Percentiles rank a stretch among this genome's conserved stretches.
These are phyloP conservation scores for Vitis rupestris DNA, from an alignment of 164 flowering plant species.

Conservation along the genomic window DNA sequence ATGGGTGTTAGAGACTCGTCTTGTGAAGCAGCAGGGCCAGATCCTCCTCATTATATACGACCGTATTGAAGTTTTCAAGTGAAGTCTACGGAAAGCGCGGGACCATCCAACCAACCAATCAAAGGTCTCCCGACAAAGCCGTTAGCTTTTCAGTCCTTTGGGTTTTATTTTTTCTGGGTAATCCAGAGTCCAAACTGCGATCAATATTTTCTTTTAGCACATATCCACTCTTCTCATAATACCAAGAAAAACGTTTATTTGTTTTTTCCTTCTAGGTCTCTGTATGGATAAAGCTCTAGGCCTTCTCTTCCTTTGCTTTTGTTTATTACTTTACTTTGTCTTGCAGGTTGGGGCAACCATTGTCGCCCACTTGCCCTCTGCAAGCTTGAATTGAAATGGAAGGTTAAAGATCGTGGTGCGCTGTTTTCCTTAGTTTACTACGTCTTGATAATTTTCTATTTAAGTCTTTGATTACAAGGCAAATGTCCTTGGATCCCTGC, in stretches of 20 bases:
- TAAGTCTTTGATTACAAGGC: conserved; percentile 16
- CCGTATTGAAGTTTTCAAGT: conserved; percentile 23
- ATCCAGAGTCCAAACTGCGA: conserved; percentile 1
- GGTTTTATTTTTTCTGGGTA: conserved; percentile 13
- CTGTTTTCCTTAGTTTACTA: conserved; percentile 1
- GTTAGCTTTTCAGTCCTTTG: background rate
- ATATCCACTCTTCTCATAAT: background rate
- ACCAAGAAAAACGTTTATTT: background rate
- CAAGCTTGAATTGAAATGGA: conserved; percentile 32
- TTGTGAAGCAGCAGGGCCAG: conserved; percentile 32
- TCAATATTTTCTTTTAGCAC: background rate
- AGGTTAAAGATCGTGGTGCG: conserved; percentile 7
- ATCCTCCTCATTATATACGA: conserved; percentile 43
- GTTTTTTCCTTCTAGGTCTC: background rate
- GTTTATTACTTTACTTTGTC: conserved; percentile 26
- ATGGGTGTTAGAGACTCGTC: conserved; percentile 19
- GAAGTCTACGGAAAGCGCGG: conserved; percentile 49
- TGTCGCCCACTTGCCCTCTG: background rate
- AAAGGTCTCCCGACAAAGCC: conserved; percentile 3
- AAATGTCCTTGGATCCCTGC: background rate
- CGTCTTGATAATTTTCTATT: background rate
- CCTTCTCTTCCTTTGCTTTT: background rate
- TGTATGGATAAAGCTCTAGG: background rate
- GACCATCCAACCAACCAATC: conserved; percentile 21
- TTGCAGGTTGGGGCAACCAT: conserved; percentile 22